Evolutionary conservation across 345 rosid genomes (phyloP).

Genomic region (Citrus hindsii): DNA sequence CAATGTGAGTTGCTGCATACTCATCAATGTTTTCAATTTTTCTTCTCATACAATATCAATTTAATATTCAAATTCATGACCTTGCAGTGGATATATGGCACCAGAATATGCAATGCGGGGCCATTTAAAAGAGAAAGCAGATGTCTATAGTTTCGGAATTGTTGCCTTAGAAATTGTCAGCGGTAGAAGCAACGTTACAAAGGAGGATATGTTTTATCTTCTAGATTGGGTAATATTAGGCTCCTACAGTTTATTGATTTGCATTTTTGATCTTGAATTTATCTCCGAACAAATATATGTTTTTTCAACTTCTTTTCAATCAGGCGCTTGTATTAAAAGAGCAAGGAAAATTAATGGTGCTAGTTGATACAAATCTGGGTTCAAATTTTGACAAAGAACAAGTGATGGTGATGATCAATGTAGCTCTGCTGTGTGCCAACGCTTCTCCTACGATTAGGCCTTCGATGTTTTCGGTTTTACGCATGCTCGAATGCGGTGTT

Average conservation of each 20-base stretch:
- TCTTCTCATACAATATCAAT: neutral
- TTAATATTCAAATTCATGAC: neutral
- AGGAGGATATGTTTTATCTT: conserved; percentile 12
- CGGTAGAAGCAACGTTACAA: conserved; percentile 24
- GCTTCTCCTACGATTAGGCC: conserved; percentile 40
- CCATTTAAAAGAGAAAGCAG: conserved; percentile 30
- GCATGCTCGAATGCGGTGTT: conserved; percentile 47
- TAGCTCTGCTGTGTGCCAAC: conserved; percentile 44
- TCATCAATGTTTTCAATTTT: neutral
- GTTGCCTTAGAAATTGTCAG: conserved; percentile 33
- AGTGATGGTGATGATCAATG: conserved; percentile 39
- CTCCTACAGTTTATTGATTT: too few species aligned
- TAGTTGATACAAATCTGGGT: conserved; percentile 43
- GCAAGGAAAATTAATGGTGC: conserved; percentile 29
- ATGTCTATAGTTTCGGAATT: conserved; percentile 39
- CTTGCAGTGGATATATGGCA: conserved; percentile 38
- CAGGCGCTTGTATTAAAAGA: conserved; percentile 44
- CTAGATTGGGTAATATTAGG: conserved; percentile 29
- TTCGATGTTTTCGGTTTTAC: conserved; percentile 49
- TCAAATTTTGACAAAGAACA: conserved; percentile 39
- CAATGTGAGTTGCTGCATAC: conserved; percentile 34
- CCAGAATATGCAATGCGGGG: conserved; percentile 37
- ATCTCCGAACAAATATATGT: too few species aligned
- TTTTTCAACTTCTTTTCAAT: neutral
- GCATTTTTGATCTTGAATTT: too few species aligned